phyloP scores from a whole-genome alignment of 768 basidiomycete species.

The Neoboletus brunneissimus region DNA sequence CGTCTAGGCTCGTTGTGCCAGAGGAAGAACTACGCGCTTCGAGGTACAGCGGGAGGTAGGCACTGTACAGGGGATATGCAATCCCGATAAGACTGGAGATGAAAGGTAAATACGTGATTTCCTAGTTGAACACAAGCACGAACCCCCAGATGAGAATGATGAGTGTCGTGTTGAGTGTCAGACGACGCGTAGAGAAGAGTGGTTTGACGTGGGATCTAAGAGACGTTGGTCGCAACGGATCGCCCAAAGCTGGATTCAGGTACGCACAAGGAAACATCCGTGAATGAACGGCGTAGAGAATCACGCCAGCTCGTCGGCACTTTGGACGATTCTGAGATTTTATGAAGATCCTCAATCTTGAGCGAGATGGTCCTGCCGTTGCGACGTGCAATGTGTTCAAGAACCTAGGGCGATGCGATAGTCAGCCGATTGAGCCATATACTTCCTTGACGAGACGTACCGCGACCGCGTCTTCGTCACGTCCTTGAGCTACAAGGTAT shows the following conservation, averaged over 20 bases:
- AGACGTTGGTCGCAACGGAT: neutral
- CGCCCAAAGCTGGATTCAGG: neutral
- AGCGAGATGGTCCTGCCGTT: slow-evolving; percentile 47
- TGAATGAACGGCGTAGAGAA: slow-evolving; percentile 35
- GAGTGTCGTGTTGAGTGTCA: slow-evolving; percentile 45
- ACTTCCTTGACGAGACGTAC: slow-evolving; percentile 20
- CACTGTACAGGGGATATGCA: slow-evolving; percentile 52
- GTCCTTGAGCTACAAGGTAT: slow-evolving; percentile 54
- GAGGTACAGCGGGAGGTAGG: slow-evolving; percentile 51
- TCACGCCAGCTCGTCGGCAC: slow-evolving; percentile 18
- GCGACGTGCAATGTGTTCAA: slow-evolving; percentile 46
- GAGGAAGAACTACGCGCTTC: slow-evolving; percentile 31
- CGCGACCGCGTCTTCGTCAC: slow-evolving; percentile 53
- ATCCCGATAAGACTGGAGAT: slow-evolving; percentile 44
- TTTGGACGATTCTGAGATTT: slow-evolving; percentile 23
- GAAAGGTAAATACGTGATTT: neutral
- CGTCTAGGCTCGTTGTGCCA: slow-evolving; percentile 19
- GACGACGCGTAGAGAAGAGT: slow-evolving; percentile 43
- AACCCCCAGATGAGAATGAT: slow-evolving; percentile 54
- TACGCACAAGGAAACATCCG: slow-evolving; percentile 40
- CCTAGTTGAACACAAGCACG: slow-evolving; percentile 4
- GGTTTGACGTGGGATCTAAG: slow-evolving; percentile 47
- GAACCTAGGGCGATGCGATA: slow-evolving; percentile 32
- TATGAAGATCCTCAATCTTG: slow-evolving; percentile 43
- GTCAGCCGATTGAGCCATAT: neutral